phyloP scores from a whole-genome alignment of 2,329 filamentous ascomycete species.

The Claviceps citrina region DNA sequence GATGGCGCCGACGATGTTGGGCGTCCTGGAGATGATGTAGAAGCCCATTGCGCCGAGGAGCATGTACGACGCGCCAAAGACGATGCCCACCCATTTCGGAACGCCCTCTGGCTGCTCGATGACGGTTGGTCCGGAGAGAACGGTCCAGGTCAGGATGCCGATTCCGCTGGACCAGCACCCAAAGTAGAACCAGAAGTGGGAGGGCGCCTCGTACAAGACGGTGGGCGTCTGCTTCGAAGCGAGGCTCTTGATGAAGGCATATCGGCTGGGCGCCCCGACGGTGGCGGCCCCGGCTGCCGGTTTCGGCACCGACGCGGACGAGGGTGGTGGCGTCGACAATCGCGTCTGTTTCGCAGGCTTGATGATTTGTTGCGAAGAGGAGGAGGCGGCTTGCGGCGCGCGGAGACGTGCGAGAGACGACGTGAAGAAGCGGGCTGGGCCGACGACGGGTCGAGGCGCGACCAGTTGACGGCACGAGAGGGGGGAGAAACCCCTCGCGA shows the following conservation, averaged over 20 bases:
- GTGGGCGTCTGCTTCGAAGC: constrained; percentile 40
- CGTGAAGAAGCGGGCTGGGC: constrained; percentile 15
- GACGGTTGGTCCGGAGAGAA: constrained; percentile 18
- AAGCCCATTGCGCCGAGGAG: constrained; percentile 45
- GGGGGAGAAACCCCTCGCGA: constrained; percentile 16
- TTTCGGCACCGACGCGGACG: constrained; percentile 4
- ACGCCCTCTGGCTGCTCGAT: constrained; percentile 31
- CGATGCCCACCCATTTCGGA: constrained; percentile 38
- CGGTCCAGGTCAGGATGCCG: constrained; percentile 23
- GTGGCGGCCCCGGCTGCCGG: constrained; percentile 6
- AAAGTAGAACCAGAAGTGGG: constrained; percentile 46
- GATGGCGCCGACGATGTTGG: constrained; percentile 42
- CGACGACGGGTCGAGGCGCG: constrained; percentile 8
- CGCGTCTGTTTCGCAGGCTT: constrained; percentile 9
- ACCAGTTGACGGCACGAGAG: constrained; percentile 14
- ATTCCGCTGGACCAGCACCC: constrained; percentile 41
- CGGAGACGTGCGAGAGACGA: constrained; percentile 13
- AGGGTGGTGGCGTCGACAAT: neutral
- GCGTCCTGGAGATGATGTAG: constrained; percentile 42
- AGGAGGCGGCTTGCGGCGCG: constrained; percentile 6
- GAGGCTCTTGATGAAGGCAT: constrained; percentile 39
- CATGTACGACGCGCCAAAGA: constrained; percentile 42
- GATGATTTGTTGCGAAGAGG: no score
- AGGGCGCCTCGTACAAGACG: constrained; percentile 48
- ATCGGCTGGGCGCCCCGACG: constrained; percentile 16